Conservation (phyloP, 805 yeast species). For the Candida palmyrensis region DNA sequence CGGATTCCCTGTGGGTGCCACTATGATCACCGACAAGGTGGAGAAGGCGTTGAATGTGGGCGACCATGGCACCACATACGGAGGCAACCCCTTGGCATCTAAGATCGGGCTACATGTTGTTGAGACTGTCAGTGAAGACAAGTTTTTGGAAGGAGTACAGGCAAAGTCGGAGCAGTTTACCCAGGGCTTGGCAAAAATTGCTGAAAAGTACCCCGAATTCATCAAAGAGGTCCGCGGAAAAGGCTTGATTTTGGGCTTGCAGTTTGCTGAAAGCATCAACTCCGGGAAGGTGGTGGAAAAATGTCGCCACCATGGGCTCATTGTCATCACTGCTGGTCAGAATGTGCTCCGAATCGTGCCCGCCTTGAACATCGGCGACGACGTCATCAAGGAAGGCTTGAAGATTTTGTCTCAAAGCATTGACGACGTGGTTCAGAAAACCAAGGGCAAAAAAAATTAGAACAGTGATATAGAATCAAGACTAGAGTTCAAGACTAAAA, state of each 20-base stretch:
- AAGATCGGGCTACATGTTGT: constrained; percentile 77
- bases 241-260: constrained; percentile 83
- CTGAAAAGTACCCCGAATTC: constrained; percentile 52
- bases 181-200: constrained; percentile 44
- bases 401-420: constrained; percentile 59
- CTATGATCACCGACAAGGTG: constrained; percentile 76
- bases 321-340: constrained; percentile 88
- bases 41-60: constrained; percentile 75
- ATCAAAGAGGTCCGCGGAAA: constrained; percentile 77
- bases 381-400: constrained; percentile 66
- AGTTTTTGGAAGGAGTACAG: constrained; percentile 57
- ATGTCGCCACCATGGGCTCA: constrained; percentile 75
- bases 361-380: constrained; percentile 76
- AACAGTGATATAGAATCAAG: too few species aligned
- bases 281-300: constrained; percentile 59
- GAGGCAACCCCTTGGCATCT: constrained; percentile 93
- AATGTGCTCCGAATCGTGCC: constrained; percentile 91
- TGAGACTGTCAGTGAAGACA: constrained; percentile 54
- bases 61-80: constrained; percentile 97
- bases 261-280: constrained; percentile 51
- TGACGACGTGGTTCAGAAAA: constrained; percentile 11
- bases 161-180: constrained; percentile 55
- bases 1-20: constrained; percentile 95
- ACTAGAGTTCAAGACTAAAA: too few species aligned
- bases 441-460: too few species aligned